These are phyloP conservation scores for Alternaria novae-zelandiae DNA, from an alignment of 2,329 filamentous ascomycete genomes.

Conservation along the genomic window DNA sequence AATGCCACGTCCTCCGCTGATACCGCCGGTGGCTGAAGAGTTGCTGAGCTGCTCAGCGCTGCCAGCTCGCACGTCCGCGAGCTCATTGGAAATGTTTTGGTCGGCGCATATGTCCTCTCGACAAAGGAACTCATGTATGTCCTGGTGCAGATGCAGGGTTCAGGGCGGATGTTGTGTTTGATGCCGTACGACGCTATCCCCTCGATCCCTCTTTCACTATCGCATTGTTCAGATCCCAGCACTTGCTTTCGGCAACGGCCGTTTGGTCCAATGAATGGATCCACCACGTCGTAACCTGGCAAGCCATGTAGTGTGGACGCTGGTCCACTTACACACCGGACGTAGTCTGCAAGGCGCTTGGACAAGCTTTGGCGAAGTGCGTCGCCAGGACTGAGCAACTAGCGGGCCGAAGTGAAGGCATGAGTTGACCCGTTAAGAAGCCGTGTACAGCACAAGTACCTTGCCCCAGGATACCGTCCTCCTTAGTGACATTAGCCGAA, in stretches of 20 bases:
- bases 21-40: not conserved
- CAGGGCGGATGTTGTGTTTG: constrained; percentile 40
- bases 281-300: constrained; percentile 20
- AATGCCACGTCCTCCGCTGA: not conserved
- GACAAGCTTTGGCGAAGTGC: constrained; percentile 40
- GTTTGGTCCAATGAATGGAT: constrained; percentile 31
- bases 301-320: constrained; percentile 33
- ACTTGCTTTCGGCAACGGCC: constrained; percentile 22
- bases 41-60: constrained; percentile 11
- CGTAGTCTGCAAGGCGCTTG: constrained; percentile 36
- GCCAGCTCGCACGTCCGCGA: constrained; percentile 12
- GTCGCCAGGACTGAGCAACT: constrained; percentile 32
- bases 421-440: constrained; percentile 24
- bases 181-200: constrained; percentile 41
- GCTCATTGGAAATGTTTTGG: constrained; percentile 26
- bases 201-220: constrained; percentile 41
- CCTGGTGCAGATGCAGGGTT: constrained; percentile 34
- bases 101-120: constrained; percentile 1
- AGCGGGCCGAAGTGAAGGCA: constrained; percentile 27
- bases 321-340: constrained; percentile 39
- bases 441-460: constrained; percentile 22
- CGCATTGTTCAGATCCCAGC: constrained; percentile 27
- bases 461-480: constrained; percentile 14
- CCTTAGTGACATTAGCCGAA: not conserved
- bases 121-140: constrained; percentile 21